A percentile compares a stretch with the other conserved stretches of the same genome.
Evolutionary conservation across 1,284 basidiomycete species (phyloP).

Genomic region (Cryptococcus sp.): DNA sequence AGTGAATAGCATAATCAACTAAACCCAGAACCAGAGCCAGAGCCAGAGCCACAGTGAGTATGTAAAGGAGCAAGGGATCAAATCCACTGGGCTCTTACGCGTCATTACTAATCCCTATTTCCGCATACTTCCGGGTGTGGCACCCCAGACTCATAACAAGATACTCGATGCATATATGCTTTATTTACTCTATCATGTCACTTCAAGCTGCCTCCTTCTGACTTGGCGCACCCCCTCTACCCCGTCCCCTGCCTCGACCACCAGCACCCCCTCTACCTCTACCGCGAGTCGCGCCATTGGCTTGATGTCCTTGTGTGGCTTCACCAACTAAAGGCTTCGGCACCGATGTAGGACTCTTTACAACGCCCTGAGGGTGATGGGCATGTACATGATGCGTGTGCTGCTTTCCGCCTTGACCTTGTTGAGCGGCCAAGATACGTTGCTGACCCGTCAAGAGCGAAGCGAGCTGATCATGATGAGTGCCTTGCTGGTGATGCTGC

Average conservation of each 20-base stretch:
- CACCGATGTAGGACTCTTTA: not conserved
- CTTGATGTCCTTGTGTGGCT: not conserved
- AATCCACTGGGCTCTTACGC: not conserved
- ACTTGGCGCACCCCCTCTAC: too few relatives aligned
- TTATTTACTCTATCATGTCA: too few relatives aligned
- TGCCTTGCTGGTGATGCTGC: slow-evolving; percentile 5
- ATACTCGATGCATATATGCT: too few relatives aligned
- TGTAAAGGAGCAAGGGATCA: not conserved
- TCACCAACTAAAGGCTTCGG: not conserved
- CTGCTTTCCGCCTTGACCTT: not conserved
- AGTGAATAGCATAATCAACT: too few relatives aligned
- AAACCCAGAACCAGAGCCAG: not conserved
- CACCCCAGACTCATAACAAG: too few relatives aligned
- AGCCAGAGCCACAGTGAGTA: not conserved
- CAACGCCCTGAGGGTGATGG: not conserved
- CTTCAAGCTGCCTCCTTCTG: too few relatives aligned
- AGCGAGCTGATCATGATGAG: slow-evolving; percentile 37
- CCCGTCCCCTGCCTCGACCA: too few relatives aligned
- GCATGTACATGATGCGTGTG: not conserved
- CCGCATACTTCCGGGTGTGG: not conserved
- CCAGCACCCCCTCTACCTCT: too few relatives aligned
- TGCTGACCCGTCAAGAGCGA: not conserved
- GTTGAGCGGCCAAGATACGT: not conserved
- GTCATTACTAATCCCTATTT: not conserved
- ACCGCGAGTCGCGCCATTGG: not conserved